Conservation (phyloP, 2,329 filamentous ascomycete genomes). For the Emmonsiellopsis sp. region DNA sequence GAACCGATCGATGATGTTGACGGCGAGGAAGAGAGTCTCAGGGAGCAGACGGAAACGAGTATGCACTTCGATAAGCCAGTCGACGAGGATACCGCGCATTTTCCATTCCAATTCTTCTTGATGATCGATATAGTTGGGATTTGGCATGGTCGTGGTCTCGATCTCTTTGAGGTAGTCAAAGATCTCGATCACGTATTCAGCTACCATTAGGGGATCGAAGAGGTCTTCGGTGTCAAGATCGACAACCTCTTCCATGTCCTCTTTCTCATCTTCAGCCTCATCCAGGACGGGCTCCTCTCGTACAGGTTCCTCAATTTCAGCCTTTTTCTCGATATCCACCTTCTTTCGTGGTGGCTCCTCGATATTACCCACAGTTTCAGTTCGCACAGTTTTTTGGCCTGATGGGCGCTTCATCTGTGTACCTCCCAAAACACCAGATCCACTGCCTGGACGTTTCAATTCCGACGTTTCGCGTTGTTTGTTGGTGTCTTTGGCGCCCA, state of each 20-base stretch:
- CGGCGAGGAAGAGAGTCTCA: slow-evolving; percentile 86
- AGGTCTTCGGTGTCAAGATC: slow-evolving; percentile 79
- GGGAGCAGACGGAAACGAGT: slow-evolving; percentile 82
- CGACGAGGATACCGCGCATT: slow-evolving; percentile 94
- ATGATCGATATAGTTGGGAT: slow-evolving; percentile 90
- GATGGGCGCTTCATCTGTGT: slow-evolving; percentile 58
- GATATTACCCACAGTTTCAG: slow-evolving; percentile 52
- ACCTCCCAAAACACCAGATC: slow-evolving; percentile 57
- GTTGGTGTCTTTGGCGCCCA: slow-evolving; percentile 55
- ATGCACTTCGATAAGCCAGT: slow-evolving; percentile 96
- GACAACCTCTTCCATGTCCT: slow-evolving; percentile 28
- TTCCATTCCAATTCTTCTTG: slow-evolving; percentile 97
- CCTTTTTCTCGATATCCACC: slow-evolving; percentile 46
- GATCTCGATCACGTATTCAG: slow-evolving; percentile 93
- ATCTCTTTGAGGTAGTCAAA: slow-evolving; percentile 83
- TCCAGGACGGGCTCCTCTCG: neutral
- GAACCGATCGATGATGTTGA: slow-evolving; percentile 97
- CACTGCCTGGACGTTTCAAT: slow-evolving; percentile 63
- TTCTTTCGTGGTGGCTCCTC: slow-evolving; percentile 63
- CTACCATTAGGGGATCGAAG: slow-evolving; percentile 94
- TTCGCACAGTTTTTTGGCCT: slow-evolving; percentile 49
- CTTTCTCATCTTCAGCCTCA: slow-evolving; percentile 10
- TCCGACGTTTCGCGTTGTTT: slow-evolving; percentile 55
- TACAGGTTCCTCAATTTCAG: slow-evolving; percentile 1
- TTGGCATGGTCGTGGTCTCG: slow-evolving; percentile 68